phyloP scores from a whole-genome alignment of 1,139 yeast species.

The Maudiozyma humilis region DNA sequence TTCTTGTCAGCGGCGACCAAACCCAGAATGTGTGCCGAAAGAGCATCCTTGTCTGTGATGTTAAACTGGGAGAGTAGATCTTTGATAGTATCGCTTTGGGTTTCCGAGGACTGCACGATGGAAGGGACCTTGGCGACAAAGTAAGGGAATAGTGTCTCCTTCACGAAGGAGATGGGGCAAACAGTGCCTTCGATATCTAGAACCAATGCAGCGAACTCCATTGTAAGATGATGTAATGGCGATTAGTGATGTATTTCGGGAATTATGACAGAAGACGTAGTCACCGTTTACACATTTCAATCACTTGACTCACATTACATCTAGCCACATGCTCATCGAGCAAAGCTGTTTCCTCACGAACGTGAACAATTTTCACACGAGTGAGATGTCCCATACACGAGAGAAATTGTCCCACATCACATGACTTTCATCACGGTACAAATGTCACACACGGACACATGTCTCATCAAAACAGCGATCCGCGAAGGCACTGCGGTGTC shows the following conservation, averaged over 20 bases:
- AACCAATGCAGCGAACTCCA: conserved; percentile 7
- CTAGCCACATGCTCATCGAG: too few species aligned
- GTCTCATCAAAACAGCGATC: neutral
- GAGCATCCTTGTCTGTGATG: conserved; percentile 10
- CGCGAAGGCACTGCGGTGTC: neutral
- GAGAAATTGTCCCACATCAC: neutral
- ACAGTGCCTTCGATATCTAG: conserved; percentile 89
- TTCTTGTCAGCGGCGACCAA: conserved; percentile 65
- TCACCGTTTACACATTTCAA: too few species aligned
- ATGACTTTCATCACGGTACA: too few species aligned
- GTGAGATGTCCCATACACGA: too few species aligned
- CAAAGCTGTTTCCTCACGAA: too few species aligned
- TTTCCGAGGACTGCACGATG: conserved; percentile 7
- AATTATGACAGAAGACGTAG: too few species aligned
- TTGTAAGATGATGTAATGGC: neutral
- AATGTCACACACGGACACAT: neutral
- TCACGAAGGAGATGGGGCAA: conserved; percentile 83
- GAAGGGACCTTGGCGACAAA: conserved; percentile 27
- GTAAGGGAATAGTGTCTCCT: conserved; percentile 53
- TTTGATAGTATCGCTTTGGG: conserved; percentile 2
- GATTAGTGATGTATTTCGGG: neutral
- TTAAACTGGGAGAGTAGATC: conserved; percentile 17
- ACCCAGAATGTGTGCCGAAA: conserved; percentile 39
- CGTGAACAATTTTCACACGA: too few species aligned
- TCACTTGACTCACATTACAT: too few species aligned